These are phyloP conservation scores for Melaleuca quinquenervia DNA, from an alignment of 345 rosid species.

Conservation along the genomic window DNA sequence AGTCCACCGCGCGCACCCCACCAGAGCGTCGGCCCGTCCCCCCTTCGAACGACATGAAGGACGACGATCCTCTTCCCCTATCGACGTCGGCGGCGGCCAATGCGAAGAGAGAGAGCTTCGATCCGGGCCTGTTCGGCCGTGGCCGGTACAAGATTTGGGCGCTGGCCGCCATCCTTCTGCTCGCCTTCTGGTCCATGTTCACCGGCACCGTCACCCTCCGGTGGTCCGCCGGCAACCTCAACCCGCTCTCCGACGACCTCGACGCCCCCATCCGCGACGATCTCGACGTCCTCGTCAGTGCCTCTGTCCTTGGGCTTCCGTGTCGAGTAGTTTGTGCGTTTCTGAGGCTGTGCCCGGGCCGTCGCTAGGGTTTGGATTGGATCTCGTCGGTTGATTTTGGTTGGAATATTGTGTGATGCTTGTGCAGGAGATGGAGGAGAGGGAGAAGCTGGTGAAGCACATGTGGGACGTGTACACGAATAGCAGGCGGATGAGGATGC, in stretches of 20 bases:
- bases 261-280: conserved; percentile 8
- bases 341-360: neutral
- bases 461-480: conserved; percentile 17
- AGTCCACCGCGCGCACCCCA: neutral
- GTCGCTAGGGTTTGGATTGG: neutral
- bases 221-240: conserved; percentile 17
- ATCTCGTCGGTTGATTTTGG: neutral
- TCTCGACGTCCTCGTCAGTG: conserved; percentile 13
- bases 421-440: conserved; percentile 14
- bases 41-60: neutral
- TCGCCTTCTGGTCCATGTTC: conserved; percentile 19
- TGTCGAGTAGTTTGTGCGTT: neutral
- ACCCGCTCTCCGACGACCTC: conserved; percentile 8
- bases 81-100: neutral
- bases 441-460: conserved; percentile 17
- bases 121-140: conserved; percentile 5
- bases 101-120: conserved; percentile 2
- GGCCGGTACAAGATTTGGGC: conserved; percentile 18
- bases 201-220: conserved; percentile 17
- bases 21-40: neutral
- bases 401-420: neutral
- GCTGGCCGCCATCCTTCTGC: conserved; percentile 13
- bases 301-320: neutral
- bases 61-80: neutral
- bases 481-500: conserved; percentile 5